These are phyloP conservation scores for Saccharomyces jurei DNA, from an alignment of 805 yeast species.

Conservation along the genomic window DNA sequence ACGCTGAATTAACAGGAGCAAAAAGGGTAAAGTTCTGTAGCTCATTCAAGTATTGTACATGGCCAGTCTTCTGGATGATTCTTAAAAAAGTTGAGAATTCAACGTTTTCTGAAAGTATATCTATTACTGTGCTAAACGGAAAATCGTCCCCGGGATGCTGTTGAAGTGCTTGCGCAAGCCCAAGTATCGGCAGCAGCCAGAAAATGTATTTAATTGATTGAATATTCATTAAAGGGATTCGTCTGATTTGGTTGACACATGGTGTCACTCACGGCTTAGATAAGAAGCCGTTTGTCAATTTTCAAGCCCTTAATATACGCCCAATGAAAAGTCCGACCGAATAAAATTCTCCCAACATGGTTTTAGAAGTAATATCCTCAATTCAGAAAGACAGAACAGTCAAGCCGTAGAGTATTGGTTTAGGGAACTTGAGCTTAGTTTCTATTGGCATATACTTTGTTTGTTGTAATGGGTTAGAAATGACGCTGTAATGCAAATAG, in stretches of 20 bases:
- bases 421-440: background rate
- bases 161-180: background rate
- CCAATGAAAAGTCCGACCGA: background rate
- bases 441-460: background rate
- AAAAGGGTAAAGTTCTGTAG: constrained; percentile 59
- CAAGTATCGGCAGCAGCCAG: background rate
- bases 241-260: background rate
- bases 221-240: background rate
- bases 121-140: constrained; percentile 46
- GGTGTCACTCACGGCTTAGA: background rate
- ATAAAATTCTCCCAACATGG: background rate
- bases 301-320: background rate
- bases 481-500: background rate
- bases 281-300: background rate
- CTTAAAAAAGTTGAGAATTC: constrained; percentile 60
- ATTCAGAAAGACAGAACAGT: background rate
- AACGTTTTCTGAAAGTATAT: constrained; percentile 57
- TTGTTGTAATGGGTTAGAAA: background rate
- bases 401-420: background rate
- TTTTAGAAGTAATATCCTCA: background rate
- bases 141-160: constrained; percentile 7
- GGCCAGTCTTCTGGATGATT: constrained; percentile 51
- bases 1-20: constrained; percentile 79
- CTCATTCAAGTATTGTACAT: constrained; percentile 53
- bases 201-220: background rate